Evolutionary conservation across 23 red algal species (phyloP), one percentile per base, ranked within the genome.

Genomic region (Gracilaria caudata): DNA sequence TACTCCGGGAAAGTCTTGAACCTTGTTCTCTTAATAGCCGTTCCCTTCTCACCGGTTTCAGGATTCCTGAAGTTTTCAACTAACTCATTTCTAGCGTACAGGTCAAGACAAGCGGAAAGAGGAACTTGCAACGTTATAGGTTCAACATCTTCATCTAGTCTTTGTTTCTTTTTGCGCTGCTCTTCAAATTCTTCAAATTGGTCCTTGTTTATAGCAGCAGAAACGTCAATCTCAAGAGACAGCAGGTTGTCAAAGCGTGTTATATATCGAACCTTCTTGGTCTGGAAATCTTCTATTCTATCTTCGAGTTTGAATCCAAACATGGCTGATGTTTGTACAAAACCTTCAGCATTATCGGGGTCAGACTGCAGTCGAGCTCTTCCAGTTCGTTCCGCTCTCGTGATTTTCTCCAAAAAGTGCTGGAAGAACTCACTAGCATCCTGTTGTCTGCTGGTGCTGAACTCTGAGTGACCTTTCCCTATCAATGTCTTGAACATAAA

Each of bases 381-480:
- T 38, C 87, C 86, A 54, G 30, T 71, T 73, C 68, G 78, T 68
- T 91, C 90, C 14, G 84, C 84, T 21, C 55, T 65, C 30, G 63
- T 85, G 51, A 95, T 49, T 59, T 78, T 81, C 13, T 93, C 90
- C 33, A 99, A 86, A 20, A 99, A 80, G 66, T 93, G 80, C 81
- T 99, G 89, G n/a, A 94, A 89, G 76, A 99, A 99, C 82, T 99
- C 97, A 38, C 70, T 72, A 20, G 97, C 97, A 81, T 99, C 97
- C 73, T 99, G 97, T 68, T 99, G 97, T 24, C 77, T 47, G 41
- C 25, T 47, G 53, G 89, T 96, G 58, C 89, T 79, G 58, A 99
- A 99, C 80, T 99, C 93, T 0, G 90, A 51, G 64, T 95, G 89
- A n/a, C 92, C 89, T 44, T 84, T 94, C n/a, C 93, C 97, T 24